phyloP scores from a whole-genome alignment of 1,139 yeast genomes.

The Suhomyces bolitotheri region DNA sequence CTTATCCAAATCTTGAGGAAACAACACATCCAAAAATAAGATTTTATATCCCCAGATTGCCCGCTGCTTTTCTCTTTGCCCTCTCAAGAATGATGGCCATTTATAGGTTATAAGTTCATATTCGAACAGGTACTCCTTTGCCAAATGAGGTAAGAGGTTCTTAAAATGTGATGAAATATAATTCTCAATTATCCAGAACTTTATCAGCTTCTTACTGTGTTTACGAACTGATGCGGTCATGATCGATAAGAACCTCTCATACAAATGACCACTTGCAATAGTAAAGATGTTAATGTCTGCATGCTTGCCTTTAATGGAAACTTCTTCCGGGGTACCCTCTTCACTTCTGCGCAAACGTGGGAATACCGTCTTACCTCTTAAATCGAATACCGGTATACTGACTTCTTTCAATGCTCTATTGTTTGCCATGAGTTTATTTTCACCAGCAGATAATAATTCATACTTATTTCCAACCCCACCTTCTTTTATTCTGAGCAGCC shows the following conservation, averaged over 20 bases:
- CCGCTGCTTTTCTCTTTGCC: conserved; percentile 74
- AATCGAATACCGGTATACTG: conserved; percentile 33
- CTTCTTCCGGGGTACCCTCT: not conserved
- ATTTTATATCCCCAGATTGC: conserved; percentile 88
- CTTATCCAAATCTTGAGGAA: conserved; percentile 74
- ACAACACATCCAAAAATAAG: conserved; percentile 79
- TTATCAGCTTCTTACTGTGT: conserved; percentile 62
- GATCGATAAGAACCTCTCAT: conserved; percentile 69
- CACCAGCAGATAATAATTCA: conserved; percentile 40
- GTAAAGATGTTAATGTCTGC: conserved; percentile 81
- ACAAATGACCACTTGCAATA: conserved; percentile 75
- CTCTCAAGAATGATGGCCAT: conserved; percentile 90
- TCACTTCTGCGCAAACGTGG: conserved; percentile 46
- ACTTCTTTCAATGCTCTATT: conserved; percentile 18
- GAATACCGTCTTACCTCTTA: conserved; percentile 41
- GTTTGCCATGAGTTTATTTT: conserved; percentile 30
- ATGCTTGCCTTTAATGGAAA: conserved; percentile 18
- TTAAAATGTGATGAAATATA: conserved; percentile 71
- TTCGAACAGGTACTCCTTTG: conserved; percentile 57
- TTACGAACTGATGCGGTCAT: conserved; percentile 78
- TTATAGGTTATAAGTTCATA: conserved; percentile 77
- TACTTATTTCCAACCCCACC: conserved; percentile 43
- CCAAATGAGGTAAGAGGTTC: conserved; percentile 58
- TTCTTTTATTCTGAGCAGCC: conserved; percentile 49
- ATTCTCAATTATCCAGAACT: conserved; percentile 87